Conservation (phyloP, 1,284 basidiomycete genomes). For the Rhodotorula sp. region DNA sequence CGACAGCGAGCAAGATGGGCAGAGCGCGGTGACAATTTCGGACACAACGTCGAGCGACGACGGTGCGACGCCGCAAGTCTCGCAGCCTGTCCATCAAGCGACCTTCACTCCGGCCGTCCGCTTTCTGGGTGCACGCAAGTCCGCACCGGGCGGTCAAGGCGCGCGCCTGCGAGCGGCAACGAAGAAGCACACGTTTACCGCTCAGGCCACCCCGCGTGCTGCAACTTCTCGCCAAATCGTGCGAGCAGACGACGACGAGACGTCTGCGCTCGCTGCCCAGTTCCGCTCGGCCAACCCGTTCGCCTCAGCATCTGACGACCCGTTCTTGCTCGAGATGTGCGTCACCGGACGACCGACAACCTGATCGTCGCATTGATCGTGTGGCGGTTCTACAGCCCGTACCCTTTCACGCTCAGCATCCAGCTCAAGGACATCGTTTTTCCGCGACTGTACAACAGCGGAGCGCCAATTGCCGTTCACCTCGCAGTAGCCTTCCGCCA, state of each 20-base stretch:
- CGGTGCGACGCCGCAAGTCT: neutral
- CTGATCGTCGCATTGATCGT: too few relatives aligned
- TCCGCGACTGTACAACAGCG: too few relatives aligned
- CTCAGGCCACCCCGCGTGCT: too few relatives aligned
- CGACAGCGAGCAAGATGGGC: too few relatives aligned
- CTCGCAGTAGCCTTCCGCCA: neutral
- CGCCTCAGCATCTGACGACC: neutral
- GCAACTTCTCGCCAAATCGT: too few relatives aligned
- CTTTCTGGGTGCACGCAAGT: too few relatives aligned
- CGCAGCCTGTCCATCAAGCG: too few relatives aligned
- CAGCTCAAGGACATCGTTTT: slow-evolving; percentile 4
- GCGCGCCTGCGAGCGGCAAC: too few relatives aligned
- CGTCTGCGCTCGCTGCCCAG: too few relatives aligned
- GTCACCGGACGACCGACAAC: neutral
- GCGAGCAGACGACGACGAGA: neutral
- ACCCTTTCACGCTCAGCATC: neutral
- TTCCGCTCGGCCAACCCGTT: neutral
- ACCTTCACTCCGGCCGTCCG: too few relatives aligned
- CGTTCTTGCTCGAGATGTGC: neutral
- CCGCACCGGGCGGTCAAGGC: too few relatives aligned
- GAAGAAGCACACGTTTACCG: too few relatives aligned
- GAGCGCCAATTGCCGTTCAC: neutral
- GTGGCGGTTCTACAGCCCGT: neutral
- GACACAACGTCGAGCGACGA: neutral
- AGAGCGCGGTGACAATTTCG: neutral